phyloP scores from a whole-genome alignment of 768 basidiomycete genomes.

The Boletus eberwhitei region DNA sequence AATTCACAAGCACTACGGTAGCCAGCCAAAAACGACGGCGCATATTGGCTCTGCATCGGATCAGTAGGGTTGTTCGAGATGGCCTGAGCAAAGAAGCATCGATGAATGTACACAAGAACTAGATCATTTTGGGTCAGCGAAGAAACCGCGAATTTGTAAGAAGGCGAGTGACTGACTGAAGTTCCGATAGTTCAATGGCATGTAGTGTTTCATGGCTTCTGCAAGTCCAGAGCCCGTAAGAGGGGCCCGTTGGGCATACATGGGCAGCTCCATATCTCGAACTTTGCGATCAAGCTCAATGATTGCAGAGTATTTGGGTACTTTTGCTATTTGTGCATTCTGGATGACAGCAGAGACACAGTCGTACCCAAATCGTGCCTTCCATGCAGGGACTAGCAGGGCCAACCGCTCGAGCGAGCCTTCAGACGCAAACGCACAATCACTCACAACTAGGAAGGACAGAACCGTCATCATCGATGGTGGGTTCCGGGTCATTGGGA shows the following conservation, averaged over 20 bases:
- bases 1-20: slow-evolving; percentile 65
- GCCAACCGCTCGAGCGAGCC: neutral
- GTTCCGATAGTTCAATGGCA: slow-evolving; percentile 72
- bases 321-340: slow-evolving; percentile 61
- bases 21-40: slow-evolving; percentile 64
- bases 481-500: slow-evolving; percentile 57
- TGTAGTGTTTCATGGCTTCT: slow-evolving; percentile 69
- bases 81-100: slow-evolving; percentile 75
- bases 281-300: slow-evolving; percentile 63
- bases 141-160: neutral
- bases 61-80: slow-evolving; percentile 59
- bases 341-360: slow-evolving; percentile 68
- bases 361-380: slow-evolving; percentile 63
- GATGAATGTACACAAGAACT: slow-evolving; percentile 74
- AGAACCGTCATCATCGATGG: slow-evolving; percentile 55
- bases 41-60: slow-evolving; percentile 67
- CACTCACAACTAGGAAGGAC: slow-evolving; percentile 57
- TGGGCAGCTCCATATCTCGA: slow-evolving; percentile 65
- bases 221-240: slow-evolving; percentile 50
- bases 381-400: slow-evolving; percentile 60
- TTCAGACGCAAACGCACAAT: neutral
- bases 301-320: slow-evolving; percentile 59
- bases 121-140: neutral
- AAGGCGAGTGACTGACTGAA: slow-evolving; percentile 44
- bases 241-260: slow-evolving; percentile 51